Conservation (phyloP, 164 flowering plant genomes). For the Liquidambar formosana region DNA sequence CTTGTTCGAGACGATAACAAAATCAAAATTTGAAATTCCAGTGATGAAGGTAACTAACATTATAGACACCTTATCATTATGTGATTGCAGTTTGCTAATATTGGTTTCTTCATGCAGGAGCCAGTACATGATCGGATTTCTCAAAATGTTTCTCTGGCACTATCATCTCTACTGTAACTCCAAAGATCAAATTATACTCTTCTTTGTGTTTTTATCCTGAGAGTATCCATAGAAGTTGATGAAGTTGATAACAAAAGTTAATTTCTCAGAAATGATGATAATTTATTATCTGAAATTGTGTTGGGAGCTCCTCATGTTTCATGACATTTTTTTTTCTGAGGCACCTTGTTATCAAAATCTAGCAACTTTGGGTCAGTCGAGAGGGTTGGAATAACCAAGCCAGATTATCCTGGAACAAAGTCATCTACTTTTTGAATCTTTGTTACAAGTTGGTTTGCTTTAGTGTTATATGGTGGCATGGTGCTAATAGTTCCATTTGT, state of each 20-base stretch:
- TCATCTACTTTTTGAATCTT: too few relatives aligned
- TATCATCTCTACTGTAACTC: slow-evolving; percentile 41
- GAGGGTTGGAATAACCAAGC: too few relatives aligned
- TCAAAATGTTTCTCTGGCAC: slow-evolving; percentile 61
- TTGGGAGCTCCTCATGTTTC: too few relatives aligned
- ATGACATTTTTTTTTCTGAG: too few relatives aligned
- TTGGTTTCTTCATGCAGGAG: slow-evolving; percentile 48
- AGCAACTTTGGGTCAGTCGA: too few relatives aligned
- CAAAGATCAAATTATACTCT: not conserved
- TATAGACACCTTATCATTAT: not conserved
- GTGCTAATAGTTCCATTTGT: not conserved
- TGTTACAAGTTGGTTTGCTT: too few relatives aligned
- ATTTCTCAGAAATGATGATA: too few relatives aligned
- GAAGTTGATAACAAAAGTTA: too few relatives aligned
- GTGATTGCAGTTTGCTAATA: not conserved
- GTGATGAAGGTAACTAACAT: slow-evolving; percentile 40
- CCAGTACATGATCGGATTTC: slow-evolving; percentile 80
- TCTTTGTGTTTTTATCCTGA: not conserved
- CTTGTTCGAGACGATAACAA: slow-evolving; percentile 86
- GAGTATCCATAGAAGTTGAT: too few relatives aligned
- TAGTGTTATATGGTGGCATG: not conserved
- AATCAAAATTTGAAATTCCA: slow-evolving; percentile 67
- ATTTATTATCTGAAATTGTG: too few relatives aligned
- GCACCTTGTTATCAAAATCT: too few relatives aligned
- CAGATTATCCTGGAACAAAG: too few relatives aligned